Conservation (phyloP, 495 filamentous ascomycete species). For the Daldinia decipiens region DNA sequence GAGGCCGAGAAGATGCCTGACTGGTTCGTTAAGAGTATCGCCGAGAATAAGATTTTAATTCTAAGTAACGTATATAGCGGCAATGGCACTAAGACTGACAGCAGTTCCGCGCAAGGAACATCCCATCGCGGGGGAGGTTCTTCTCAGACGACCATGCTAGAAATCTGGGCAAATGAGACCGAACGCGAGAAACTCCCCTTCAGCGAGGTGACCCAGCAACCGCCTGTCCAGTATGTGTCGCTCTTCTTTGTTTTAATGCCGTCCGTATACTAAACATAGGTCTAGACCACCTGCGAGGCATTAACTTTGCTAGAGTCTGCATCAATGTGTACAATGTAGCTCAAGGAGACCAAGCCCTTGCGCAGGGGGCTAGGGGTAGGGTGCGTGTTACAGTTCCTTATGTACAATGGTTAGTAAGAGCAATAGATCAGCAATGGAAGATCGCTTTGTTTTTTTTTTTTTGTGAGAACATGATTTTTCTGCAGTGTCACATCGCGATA, state of each 20-base stretch:
- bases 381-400: constrained; percentile 30
- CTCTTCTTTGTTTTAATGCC: constrained; percentile 1
- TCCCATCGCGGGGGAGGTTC: constrained; percentile 6
- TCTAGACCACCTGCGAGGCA: constrained; percentile 32
- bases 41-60: constrained; percentile 4
- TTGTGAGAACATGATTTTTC: constrained; percentile 27
- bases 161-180: constrained; percentile 51
- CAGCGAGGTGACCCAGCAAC: constrained; percentile 50
- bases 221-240: constrained; percentile 31
- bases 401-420: constrained; percentile 32
- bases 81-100: constrained; percentile 3
- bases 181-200: constrained; percentile 52
- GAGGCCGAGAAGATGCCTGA: constrained; percentile 28
- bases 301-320: constrained; percentile 18
- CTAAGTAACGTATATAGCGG: constrained; percentile 35
- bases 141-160: constrained; percentile 50
- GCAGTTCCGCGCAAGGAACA: constrained; percentile 19
- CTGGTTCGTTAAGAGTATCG: constrained; percentile 39
- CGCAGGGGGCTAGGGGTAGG: constrained; percentile 17
- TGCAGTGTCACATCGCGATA: constrained; percentile 36
- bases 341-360: constrained; percentile 10
- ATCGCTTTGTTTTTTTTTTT: constrained; percentile 24
- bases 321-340: constrained; percentile 37
- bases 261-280: constrained; percentile 27
- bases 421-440: constrained; percentile 29